phyloP scores from a whole-genome alignment of 805 yeast genomes.

The Ogataea populi-albae region DNA sequence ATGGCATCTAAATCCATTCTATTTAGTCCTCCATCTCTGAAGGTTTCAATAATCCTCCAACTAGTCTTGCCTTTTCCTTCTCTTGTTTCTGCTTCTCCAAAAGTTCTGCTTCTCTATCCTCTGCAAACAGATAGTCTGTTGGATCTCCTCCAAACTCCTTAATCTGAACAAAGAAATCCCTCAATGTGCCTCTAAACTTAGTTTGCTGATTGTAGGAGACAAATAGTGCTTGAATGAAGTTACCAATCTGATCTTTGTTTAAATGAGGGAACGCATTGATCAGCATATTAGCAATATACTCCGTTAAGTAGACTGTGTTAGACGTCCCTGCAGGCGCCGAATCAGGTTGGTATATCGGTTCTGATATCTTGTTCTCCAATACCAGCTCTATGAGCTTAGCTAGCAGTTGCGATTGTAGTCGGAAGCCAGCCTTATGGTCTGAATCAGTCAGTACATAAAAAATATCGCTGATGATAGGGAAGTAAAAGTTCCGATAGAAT shows the following conservation, averaged over 20 bases:
- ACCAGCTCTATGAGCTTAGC: constrained; percentile 82
- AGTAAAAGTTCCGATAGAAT: constrained; percentile 84
- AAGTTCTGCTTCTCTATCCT: constrained; percentile 79
- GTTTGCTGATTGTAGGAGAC: constrained; percentile 67
- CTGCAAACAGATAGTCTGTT: constrained; percentile 91
- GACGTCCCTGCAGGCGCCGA: constrained; percentile 85
- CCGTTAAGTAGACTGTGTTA: constrained; percentile 73
- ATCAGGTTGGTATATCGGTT: constrained; percentile 76
- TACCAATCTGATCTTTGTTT: constrained; percentile 75
- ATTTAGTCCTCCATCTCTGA: constrained; percentile 78
- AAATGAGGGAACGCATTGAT: constrained; percentile 90
- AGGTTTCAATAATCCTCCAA: constrained; percentile 94
- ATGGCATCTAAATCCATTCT: too few relatives aligned
- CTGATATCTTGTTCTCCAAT: constrained; percentile 67
- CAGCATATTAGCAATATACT: constrained; percentile 78
- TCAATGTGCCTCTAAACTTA: constrained; percentile 77
- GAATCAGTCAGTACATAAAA: constrained; percentile 93
- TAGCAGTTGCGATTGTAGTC: constrained; percentile 78
- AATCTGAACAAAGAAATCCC: constrained; percentile 95
- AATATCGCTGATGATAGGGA: constrained; percentile 86
- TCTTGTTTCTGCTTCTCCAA: constrained; percentile 66
- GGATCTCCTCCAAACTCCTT: constrained; percentile 95
- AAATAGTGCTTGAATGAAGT: constrained; percentile 75
- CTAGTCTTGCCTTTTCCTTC: constrained; percentile 76
- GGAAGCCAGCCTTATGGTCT: constrained; percentile 96